A percentile compares a stretch with the other conserved stretches of the same genome.
phyloP scores from a whole-genome alignment of 75 land plant species.

The Azolla pinnata region DNA sequence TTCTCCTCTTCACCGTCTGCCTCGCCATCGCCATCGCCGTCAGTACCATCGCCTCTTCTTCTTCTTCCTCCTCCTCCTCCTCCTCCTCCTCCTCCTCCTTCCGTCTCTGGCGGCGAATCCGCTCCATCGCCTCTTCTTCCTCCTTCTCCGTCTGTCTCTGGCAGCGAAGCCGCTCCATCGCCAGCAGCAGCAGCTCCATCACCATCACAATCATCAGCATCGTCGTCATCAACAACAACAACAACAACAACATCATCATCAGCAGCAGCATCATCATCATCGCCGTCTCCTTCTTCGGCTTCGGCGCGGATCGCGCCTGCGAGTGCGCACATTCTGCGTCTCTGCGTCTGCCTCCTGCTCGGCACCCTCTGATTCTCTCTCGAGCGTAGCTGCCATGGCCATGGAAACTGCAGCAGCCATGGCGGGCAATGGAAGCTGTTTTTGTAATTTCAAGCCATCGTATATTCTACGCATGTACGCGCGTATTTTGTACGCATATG shows the following conservation, averaged over 20 bases:
- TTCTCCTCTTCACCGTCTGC: conserved; percentile 1
- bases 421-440: too few species aligned
- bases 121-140: background rate
- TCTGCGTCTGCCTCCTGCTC: too few species aligned
- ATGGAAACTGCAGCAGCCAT: too few species aligned
- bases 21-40: conserved; percentile 10
- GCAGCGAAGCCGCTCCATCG: background rate
- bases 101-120: background rate
- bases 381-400: too few species aligned
- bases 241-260: background rate
- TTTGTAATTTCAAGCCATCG: too few species aligned
- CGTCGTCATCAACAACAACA: background rate
- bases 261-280: background rate
- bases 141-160: background rate
- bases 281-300: background rate
- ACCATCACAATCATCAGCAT: background rate
- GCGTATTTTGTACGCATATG: too few species aligned
- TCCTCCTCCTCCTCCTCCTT: background rate
- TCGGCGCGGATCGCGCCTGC: background rate
- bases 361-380: too few species aligned
- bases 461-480: too few species aligned
- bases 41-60: background rate
- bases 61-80: background rate
- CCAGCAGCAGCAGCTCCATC: background rate
- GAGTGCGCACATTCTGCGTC: too few species aligned